Evolutionary conservation across 306 rosid genomes (phyloP).

Genomic region (Neltuma alba): DNA sequence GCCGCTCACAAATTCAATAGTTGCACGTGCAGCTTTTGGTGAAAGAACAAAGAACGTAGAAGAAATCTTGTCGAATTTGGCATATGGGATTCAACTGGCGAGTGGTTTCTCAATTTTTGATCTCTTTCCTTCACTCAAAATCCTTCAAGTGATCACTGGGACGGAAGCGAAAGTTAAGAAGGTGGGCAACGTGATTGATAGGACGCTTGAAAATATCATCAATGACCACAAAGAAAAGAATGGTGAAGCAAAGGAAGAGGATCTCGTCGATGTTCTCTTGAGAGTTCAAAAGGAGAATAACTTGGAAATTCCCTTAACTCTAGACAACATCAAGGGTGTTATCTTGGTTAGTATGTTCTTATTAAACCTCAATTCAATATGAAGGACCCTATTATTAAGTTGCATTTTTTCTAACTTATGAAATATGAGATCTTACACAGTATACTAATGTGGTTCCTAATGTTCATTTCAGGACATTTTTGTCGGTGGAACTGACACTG

Average conservation of each 20-base stretch:
- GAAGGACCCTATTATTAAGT: too few relatives aligned
- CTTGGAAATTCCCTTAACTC: neutral
- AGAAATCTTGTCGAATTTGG: neutral
- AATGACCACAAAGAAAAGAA: neutral
- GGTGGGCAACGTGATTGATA: neutral
- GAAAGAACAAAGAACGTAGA: neutral
- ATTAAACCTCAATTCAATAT: too few relatives aligned
- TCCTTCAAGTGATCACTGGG: neutral
- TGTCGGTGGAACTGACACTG: neutral
- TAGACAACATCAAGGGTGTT: neutral
- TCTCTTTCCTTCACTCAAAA: neutral
- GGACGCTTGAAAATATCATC: neutral
- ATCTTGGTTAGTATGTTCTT: neutral
- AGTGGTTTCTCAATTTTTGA: neutral
- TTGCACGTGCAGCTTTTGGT: neutral
- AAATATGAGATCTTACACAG: too few relatives aligned
- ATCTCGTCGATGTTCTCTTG: neutral
- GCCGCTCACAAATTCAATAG: neutral
- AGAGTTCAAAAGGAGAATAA: neutral
- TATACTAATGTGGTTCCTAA: too few relatives aligned
- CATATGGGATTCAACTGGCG: neutral
- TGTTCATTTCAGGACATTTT: neutral
- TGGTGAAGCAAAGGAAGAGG: neutral
- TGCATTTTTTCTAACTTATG: too few relatives aligned
- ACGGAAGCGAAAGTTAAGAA: neutral